Evolutionary conservation across 495 filamentous ascomycete species (phyloP).

Genomic region (Penicillium macrosclerotiorum): DNA sequence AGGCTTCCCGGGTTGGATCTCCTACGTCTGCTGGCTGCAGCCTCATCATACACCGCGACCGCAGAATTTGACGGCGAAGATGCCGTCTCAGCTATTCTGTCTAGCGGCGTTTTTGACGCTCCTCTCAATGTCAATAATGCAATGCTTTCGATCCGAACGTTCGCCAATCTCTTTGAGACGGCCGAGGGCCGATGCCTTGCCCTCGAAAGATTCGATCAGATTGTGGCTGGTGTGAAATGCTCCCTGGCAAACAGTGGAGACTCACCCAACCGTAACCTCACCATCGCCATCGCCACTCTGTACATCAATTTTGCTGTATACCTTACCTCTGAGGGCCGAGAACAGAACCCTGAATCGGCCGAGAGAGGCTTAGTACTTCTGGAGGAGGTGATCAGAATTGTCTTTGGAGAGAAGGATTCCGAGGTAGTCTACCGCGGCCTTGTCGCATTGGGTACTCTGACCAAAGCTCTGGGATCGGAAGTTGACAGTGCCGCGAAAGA

Average conservation of each 20-base stretch:
- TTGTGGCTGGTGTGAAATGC: slow-evolving; percentile 50
- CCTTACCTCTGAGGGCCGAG: slow-evolving; percentile 40
- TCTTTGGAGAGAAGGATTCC: slow-evolving; percentile 64
- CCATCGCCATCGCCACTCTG: slow-evolving; percentile 76
- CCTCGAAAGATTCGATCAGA: slow-evolving; percentile 55
- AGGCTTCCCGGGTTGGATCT: slow-evolving; percentile 84
- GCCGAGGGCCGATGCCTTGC: slow-evolving; percentile 64
- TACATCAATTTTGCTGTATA: slow-evolving; percentile 83
- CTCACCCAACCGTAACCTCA: slow-evolving; percentile 72
- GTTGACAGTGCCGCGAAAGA: slow-evolving; percentile 49
- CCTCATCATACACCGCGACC: slow-evolving; percentile 57
- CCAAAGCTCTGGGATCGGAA: slow-evolving; percentile 42
- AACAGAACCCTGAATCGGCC: slow-evolving; percentile 39
- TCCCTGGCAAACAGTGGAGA: slow-evolving; percentile 38
- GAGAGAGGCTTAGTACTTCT: slow-evolving; percentile 60
- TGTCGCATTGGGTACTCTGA: slow-evolving; percentile 77
- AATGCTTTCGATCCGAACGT: slow-evolving; percentile 79
- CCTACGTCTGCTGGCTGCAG: slow-evolving; percentile 72
- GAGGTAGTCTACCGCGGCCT: slow-evolving; percentile 83
- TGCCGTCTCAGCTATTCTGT: slow-evolving; percentile 41
- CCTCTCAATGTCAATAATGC: slow-evolving; percentile 66
- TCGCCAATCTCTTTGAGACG: slow-evolving; percentile 86
- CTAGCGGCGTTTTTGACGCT: slow-evolving; percentile 55
- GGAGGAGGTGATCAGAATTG: slow-evolving; percentile 59
- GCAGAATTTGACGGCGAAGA: slow-evolving; percentile 57